Base-by-base conservation (phyloP, 495 filamentous ascomycete genomes). In the Aspergillus leporis region DNA sequence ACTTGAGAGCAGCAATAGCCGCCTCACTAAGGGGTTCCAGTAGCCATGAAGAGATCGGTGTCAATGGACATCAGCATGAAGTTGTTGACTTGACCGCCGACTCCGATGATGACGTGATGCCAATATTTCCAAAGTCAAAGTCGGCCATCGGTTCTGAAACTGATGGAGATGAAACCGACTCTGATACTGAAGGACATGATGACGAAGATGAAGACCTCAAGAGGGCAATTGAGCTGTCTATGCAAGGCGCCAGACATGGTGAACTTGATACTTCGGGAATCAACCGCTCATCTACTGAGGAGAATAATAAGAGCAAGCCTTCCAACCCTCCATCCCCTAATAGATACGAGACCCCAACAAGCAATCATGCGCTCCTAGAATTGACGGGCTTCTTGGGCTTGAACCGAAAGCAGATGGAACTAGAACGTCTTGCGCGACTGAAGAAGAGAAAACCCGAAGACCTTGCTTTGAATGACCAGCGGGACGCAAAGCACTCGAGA, bases 11-110 rank as follows among this genome's bases (percentile, higher is more conserved):
- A 23, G 68, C 70, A 88, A 69, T 96, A 67, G 91, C 90, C 30
- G 92, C 90, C 10, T 95, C 91, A 16, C 70, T 96, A 32, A 81
- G 84, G 55, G 91, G 95, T 69, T 90, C 90, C 84, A 88, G 93
- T 68, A 87, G 6, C 32, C 9, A 31, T 51, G 8, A 5, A 43
- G 43, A 46, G 7, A 53, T 18, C 3, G 18, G 13, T 1, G 0
- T 1, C 19, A 32, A 40, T n/a, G 51, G 43, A 7, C n/a, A 51
- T 0, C 46, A 50, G 18, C 13, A 21, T 13, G 22, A 60, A 22
- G 53, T 76, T 23, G 71, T 80, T 14, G 77, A 80, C 53, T 58
- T 80, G 22, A 78, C 77, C 5, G 65, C 59, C 18, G 71, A 76
- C 30, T 71, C 73, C 0, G 70, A 69, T 41, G 53, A 75, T 21